Percentiles rank a stretch among this genome's conserved stretches.
Evolutionary conservation across 176 grass and related monocot genomes (phyloP).

Genomic region (Leersia perrieri): DNA sequence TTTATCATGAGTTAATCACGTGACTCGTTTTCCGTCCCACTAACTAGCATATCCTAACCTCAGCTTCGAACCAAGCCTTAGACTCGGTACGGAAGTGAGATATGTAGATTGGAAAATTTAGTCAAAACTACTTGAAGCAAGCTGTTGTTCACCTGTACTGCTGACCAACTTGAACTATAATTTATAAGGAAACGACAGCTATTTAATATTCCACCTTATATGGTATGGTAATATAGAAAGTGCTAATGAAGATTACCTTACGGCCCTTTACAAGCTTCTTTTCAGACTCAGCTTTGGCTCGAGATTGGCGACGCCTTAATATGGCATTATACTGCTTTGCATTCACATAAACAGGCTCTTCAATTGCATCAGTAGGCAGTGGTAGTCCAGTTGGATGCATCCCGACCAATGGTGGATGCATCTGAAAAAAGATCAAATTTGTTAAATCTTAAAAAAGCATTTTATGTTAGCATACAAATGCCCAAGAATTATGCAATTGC

Average conservation of each 20-base stretch:
- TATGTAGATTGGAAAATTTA: conserved; percentile 34
- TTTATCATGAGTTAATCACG: too few species aligned
- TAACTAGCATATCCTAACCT: too few species aligned
- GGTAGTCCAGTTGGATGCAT: conserved; percentile 62
- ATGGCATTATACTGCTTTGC: conserved; percentile 87
- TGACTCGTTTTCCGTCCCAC: too few species aligned
- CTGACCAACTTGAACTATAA: conserved; percentile 13
- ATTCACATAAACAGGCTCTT: conserved; percentile 87
- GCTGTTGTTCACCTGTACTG: conserved; percentile 15
- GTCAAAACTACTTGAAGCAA: conserved; percentile 39
- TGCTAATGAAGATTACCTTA: conserved; percentile 50
- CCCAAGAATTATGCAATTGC: background rate
- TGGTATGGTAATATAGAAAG: background rate
- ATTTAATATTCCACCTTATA: conserved; percentile 16
- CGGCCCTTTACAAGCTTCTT: conserved; percentile 70
- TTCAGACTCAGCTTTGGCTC: conserved; percentile 88
- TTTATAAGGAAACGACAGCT: conserved; percentile 29
- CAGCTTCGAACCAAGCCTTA: too few species aligned
- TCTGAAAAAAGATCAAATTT: conserved; percentile 37
- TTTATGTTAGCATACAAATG: background rate
- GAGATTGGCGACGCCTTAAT: conserved; percentile 69
- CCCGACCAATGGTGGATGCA: conserved; percentile 63
- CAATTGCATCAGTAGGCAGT: conserved; percentile 73
- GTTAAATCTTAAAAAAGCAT: conserved; percentile 11
- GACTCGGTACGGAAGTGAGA: conserved; percentile 22